phyloP scores from a whole-genome alignment of 305 asterid genomes.

The Fraxinus nigra region DNA sequence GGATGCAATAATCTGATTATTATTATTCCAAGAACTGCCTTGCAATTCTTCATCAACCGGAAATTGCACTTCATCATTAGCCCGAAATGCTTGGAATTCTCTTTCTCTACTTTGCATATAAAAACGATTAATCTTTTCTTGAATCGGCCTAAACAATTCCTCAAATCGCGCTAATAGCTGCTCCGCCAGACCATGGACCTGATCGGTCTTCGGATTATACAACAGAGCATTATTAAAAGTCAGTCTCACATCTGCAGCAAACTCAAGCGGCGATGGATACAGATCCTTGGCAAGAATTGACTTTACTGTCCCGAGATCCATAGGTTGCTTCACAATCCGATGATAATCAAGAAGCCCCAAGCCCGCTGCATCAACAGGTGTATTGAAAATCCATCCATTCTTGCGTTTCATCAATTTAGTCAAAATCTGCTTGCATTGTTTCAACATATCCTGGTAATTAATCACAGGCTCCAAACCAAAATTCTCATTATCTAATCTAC shows the following conservation, averaged over 20 bases:
- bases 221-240: slow-evolving; percentile 82
- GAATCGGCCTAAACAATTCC: slow-evolving; percentile 69
- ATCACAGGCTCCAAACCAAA: slow-evolving; percentile 16
- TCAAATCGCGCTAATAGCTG: slow-evolving; percentile 57
- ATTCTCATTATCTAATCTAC: slow-evolving; percentile 35
- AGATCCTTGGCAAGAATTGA: slow-evolving; percentile 52
- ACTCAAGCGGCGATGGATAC: slow-evolving; percentile 58
- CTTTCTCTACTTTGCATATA: slow-evolving; percentile 28
- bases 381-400: slow-evolving; percentile 53
- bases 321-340: slow-evolving; percentile 73
- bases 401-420: slow-evolving; percentile 67
- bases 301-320: slow-evolving; percentile 94
- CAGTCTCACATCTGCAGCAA: slow-evolving; percentile 78
- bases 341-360: slow-evolving; percentile 85
- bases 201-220: slow-evolving; percentile 84
- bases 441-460: slow-evolving; percentile 47
- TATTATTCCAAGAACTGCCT: slow-evolving; percentile 76
- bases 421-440: slow-evolving; percentile 68
- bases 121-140: slow-evolving; percentile 39
- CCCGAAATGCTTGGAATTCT: slow-evolving; percentile 24
- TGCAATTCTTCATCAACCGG: slow-evolving; percentile 30
- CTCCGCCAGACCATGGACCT: slow-evolving; percentile 65
- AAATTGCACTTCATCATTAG: slow-evolving; percentile 13
- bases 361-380: slow-evolving; percentile 70
- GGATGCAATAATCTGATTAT: slow-evolving; percentile 34